These are phyloP conservation scores for Omphalotus olearius DNA, from an alignment of 1,284 basidiomycete genomes.

Conservation along the genomic window DNA sequence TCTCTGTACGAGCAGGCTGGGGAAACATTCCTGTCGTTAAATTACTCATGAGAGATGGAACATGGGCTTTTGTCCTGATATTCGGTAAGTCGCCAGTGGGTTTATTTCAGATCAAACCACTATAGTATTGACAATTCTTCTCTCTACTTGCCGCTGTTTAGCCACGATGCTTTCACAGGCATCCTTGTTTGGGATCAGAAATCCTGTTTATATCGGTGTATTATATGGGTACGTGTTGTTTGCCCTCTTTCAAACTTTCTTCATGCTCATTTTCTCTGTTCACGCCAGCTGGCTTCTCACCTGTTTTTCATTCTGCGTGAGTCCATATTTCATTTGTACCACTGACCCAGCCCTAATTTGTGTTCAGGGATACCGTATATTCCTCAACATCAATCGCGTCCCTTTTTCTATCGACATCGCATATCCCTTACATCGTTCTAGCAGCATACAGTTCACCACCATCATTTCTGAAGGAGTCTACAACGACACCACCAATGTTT, in stretches of 20 bases:
- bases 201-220: slow-evolving; percentile 24
- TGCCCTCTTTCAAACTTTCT: not conserved
- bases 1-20: slow-evolving; percentile 26
- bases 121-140: not conserved
- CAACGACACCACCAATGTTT: no score
- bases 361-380: slow-evolving; percentile 30
- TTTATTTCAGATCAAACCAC: not conserved
- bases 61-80: slow-evolving; percentile 18
- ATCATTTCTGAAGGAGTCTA: no score
- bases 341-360: not conserved
- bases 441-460: not conserved
- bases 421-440: not conserved
- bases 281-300: slow-evolving; percentile 27
- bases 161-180: slow-evolving; percentile 26
- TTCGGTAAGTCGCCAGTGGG: not conserved
- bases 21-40: slow-evolving; percentile 25
- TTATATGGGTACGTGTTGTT: slow-evolving; percentile 24
- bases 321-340: slow-evolving; percentile 7
- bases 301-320: slow-evolving; percentile 28
- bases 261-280: not conserved
- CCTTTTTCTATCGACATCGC: not conserved
- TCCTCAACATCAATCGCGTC: slow-evolving; percentile 29
- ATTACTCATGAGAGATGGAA: slow-evolving; percentile 33
- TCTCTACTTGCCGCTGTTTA: slow-evolving; percentile 8
- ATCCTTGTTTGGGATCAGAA: slow-evolving; percentile 22